Base-by-base conservation (phyloP, 163 green algal species). In the Scenedesmus sp. region DNA sequence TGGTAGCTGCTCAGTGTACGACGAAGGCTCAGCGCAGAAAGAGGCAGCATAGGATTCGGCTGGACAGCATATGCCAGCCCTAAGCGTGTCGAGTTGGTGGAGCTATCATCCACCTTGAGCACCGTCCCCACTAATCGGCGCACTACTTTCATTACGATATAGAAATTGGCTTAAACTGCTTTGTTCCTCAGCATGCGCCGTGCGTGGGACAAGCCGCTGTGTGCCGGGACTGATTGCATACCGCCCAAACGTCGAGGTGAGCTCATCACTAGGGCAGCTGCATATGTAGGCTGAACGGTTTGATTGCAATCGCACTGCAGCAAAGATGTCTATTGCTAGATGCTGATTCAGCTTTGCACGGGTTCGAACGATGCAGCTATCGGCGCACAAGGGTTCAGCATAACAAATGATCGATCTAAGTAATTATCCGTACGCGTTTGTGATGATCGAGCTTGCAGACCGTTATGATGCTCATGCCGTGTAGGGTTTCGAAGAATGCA, bases 341-440 rank as follows among this genome's bases (percentile, higher is more conserved):
- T 76, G 65, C 65, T 76, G 65, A 76, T 40, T 76, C 65, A 76
- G 65, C 65, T 72, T 16, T n/a, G 65, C 59, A 35, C 59, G 51
- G 51, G 13, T 56, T 10, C 7, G 10, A 56, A 56, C 46, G 10
- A 18, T 10, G 7, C 46, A 56, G 10, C 46, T 56, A n/a, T n/a
- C n/a, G n/a, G n/a, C n/a, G n/a, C n/a, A n/a, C n/a, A n/a, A n/a
- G n/a, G n/a, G n/a, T n/a, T n/a, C n/a, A n/a, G n/a, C n/a, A n/a
- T n/a, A n/a, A n/a, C 49, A 56, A 56, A 56, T 13, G 49, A 20
- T 56, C 15, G 49, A 56, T 13, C 13, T 12, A 56, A 20, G 49
- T 56, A 56, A 13, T 56, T n/a, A n/a, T n/a, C n/a, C n/a, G n/a
- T n/a, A n/a, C n/a, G n/a, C n/a, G 49, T 56, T 56, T 56, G 3